Conservation (phyloP, 768 basidiomycete genomes). For the Gymnopilus dilepis region DNA sequence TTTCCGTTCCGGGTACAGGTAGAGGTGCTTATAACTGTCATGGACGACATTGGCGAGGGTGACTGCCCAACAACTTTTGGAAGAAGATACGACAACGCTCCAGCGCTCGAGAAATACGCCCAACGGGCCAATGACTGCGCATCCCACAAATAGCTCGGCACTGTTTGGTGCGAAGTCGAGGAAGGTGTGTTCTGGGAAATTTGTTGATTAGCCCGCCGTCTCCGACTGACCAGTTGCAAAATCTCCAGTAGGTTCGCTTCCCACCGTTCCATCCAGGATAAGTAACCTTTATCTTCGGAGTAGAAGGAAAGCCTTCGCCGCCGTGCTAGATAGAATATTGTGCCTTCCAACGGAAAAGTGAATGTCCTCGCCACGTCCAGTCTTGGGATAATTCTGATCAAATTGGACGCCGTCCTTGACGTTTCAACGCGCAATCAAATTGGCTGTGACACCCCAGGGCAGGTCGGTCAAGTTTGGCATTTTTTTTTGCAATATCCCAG, state of each 20-base stretch:
- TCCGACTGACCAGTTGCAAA: constrained; percentile 64
- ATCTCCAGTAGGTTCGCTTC: constrained; percentile 50
- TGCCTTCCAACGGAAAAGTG: constrained; percentile 58
- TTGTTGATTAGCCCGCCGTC: constrained; percentile 55
- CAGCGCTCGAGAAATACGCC: constrained; percentile 21
- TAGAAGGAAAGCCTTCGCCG: constrained; percentile 50
- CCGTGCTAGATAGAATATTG: constrained; percentile 38
- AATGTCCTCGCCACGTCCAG: constrained; percentile 69
- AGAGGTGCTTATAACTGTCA: constrained; percentile 55
- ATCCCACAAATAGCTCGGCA: constrained; percentile 47
- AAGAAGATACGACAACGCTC: constrained; percentile 12
- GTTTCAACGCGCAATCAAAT: constrained; percentile 55
- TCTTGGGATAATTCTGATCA: constrained; percentile 58
- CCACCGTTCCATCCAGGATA: constrained; percentile 66
- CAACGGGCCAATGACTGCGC: constrained; percentile 19
- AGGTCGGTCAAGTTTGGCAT: constrained; percentile 44
- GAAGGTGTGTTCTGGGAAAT: constrained; percentile 54
- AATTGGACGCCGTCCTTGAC: constrained; percentile 50
- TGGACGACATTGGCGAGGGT: constrained; percentile 49
- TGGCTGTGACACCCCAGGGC: constrained; percentile 70
- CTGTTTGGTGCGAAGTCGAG: constrained; percentile 52
- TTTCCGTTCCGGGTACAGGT: constrained; percentile 43
- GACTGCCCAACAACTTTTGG: constrained; percentile 33
- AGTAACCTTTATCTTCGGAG: constrained; percentile 52
- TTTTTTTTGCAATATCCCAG: constrained; percentile 64